These are phyloP conservation scores for Penicillium sp. DNA, from an alignment of 2,329 filamentous ascomycete genomes.

Conservation along the genomic window DNA sequence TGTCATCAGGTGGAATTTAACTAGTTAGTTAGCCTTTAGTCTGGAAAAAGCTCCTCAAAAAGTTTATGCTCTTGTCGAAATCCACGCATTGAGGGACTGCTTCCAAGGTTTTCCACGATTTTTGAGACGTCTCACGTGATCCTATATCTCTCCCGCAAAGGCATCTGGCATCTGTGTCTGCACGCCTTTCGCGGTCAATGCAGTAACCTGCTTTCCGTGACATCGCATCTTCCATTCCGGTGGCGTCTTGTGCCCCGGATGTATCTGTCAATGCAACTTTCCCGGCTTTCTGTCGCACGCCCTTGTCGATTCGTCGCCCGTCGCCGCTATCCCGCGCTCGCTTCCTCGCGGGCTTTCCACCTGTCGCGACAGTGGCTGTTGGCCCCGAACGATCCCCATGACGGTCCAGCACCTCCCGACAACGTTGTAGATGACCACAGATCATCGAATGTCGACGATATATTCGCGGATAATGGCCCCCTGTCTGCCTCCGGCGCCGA, in stretches of 20 bases:
- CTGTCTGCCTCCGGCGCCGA: constrained; percentile 8
- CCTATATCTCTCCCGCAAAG: constrained; percentile 12
- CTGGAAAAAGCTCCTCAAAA: neutral
- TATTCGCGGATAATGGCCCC: constrained; percentile 12
- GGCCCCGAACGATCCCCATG: constrained; percentile 29
- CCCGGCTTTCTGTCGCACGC: constrained; percentile 32
- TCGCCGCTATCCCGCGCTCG: constrained; percentile 32
- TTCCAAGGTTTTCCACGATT: neutral
- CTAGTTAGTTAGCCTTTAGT: neutral
- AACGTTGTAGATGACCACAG: constrained; percentile 22
- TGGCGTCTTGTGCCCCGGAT: constrained; percentile 29
- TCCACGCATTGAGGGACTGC: neutral
- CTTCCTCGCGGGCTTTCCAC: constrained; percentile 33
- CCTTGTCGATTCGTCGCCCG: constrained; percentile 38
- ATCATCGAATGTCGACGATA: constrained; percentile 16
- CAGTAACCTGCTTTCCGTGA: constrained; percentile 8
- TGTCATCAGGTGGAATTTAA: no score
- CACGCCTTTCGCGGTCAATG: constrained; percentile 9
- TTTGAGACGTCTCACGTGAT: constrained; percentile 16
- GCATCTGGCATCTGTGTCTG: neutral
- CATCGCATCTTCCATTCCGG: constrained; percentile 20
- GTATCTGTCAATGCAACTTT: constrained; percentile 39
- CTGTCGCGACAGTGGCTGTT: constrained; percentile 29
- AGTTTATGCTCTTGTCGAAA: neutral
- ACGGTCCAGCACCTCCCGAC: constrained; percentile 19